Conservation (phyloP, 1,284 basidiomycete genomes). For the Leccinum brunneo-olivaceum region DNA sequence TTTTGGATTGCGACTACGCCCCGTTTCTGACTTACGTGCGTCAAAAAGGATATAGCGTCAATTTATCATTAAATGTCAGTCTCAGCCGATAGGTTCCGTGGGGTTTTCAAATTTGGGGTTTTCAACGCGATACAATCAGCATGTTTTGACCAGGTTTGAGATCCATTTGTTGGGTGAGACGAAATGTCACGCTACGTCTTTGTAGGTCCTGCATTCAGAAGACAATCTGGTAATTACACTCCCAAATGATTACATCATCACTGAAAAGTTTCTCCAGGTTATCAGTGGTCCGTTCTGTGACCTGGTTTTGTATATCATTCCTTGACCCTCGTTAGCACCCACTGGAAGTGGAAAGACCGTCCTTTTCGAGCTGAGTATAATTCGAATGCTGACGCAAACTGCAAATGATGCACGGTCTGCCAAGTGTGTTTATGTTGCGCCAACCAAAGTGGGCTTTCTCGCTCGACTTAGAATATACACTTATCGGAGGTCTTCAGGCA, state of each 20-base stretch:
- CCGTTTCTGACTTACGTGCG: constrained; percentile 68
- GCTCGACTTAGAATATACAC: not conserved
- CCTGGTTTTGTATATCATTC: constrained; percentile 5
- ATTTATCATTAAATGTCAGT: not conserved
- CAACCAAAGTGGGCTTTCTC: constrained; percentile 66
- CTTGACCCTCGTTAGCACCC: constrained; percentile 51
- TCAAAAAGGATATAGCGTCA: constrained; percentile 4
- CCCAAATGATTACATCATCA: constrained; percentile 1
- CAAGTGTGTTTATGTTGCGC: constrained; percentile 90
- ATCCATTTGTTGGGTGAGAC: constrained; percentile 1
- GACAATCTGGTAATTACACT: constrained; percentile 62
- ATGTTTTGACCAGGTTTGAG: constrained; percentile 68
- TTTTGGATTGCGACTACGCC: constrained; percentile 46
- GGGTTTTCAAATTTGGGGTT: constrained; percentile 78
- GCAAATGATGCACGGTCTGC: constrained; percentile 31
- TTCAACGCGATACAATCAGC: constrained; percentile 89
- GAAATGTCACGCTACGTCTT: constrained; percentile 2
- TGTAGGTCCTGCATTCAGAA: constrained; percentile 58
- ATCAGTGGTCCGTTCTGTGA: constrained; percentile 57
- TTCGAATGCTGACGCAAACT: constrained; percentile 61
- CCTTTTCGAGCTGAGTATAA: constrained; percentile 86
- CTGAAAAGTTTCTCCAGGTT: constrained; percentile 40
- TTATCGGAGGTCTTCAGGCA: constrained; percentile 44
- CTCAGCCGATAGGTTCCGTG: constrained; percentile 74
- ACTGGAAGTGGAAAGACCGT: constrained; percentile 93